A percentile compares a stretch with the other conserved stretches of the same genome.
Evolutionary conservation across 164 flowering plant genomes (phyloP).

Genomic region (Paratinospora sagittata): DNA sequence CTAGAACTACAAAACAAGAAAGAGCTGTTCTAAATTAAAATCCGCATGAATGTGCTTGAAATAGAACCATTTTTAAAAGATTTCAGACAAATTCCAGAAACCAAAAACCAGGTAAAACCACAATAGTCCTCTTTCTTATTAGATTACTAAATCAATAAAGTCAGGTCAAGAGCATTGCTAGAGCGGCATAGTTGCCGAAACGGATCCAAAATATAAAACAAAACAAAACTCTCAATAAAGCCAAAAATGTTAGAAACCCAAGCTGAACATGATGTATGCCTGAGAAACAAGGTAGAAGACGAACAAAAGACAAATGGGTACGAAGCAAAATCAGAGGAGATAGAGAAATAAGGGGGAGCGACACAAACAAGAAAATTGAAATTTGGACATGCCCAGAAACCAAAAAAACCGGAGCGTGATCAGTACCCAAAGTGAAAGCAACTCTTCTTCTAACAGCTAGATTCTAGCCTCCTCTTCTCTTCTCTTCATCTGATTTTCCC

Average conservation of each 20-base stretch:
- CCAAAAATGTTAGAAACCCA: not conserved
- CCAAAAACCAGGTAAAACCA: not conserved
- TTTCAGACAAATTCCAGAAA: not conserved
- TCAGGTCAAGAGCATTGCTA: conserved; percentile 12
- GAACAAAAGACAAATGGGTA: conserved; percentile 15
- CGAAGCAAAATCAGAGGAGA: conserved; percentile 6
- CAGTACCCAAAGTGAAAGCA: conserved; percentile 28
- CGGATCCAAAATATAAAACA: not conserved
- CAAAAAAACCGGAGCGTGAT: conserved; percentile 13
- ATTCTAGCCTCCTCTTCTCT: conserved; percentile 4
- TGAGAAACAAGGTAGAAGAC: too few species aligned
- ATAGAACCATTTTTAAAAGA: not conserved
- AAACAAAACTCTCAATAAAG: not conserved
- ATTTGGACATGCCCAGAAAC: conserved; percentile 21
- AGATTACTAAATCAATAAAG: not conserved
- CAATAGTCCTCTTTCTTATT: not conserved
- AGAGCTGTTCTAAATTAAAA: too few species aligned
- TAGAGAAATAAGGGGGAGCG: conserved; percentile 20
- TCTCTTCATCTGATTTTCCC: not conserved
- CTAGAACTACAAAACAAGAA: not conserved
- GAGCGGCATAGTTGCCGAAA: conserved; percentile 5
- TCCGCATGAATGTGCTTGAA: not conserved
- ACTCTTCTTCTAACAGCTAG: conserved; percentile 12
- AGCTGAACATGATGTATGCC: not conserved
- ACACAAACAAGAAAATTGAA: conserved; percentile 23